Evolutionary conservation across 139 green algal species (phyloP).

Genomic region (Coelastrella sp.): DNA sequence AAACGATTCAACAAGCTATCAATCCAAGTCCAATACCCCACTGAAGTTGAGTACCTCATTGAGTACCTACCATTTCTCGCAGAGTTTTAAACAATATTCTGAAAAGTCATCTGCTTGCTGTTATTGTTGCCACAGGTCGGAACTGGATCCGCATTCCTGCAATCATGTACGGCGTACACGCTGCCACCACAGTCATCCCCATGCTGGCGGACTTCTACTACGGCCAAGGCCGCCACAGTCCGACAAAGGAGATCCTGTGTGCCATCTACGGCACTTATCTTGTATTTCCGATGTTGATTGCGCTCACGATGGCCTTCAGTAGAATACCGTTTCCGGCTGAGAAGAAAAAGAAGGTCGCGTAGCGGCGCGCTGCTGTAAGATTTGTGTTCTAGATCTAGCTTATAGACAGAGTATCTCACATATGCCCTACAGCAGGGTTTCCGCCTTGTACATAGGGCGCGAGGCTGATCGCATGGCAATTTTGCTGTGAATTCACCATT

Average conservation of each 20-base stretch:
- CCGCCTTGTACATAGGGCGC: too few species aligned
- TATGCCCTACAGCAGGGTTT: too few species aligned
- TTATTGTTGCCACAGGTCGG: constrained; percentile 45
- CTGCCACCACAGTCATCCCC: constrained; percentile 77
- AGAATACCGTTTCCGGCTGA: constrained; percentile 57
- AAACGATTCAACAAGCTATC: too few species aligned
- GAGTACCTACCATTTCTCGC: too few species aligned
- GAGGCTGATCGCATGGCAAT: too few species aligned
- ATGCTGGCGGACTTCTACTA: constrained; percentile 72
- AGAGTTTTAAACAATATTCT: too few species aligned
- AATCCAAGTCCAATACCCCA: too few species aligned
- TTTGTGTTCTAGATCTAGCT: too few species aligned
- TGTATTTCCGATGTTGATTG: constrained; percentile 70
- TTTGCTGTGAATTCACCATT: too few species aligned
- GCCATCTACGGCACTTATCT: constrained; percentile 75
- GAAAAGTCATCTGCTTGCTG: too few species aligned
- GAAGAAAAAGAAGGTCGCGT: constrained; percentile 47
- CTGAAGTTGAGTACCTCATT: too few species aligned
- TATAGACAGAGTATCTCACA: too few species aligned
- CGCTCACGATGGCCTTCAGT: constrained; percentile 57
- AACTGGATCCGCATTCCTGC: constrained; percentile 84
- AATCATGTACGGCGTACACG: constrained; percentile 78
- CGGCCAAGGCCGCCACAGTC: constrained; percentile 21
- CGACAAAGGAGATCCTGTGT: constrained; percentile 17
- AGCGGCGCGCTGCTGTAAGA: neutral